Percentiles rank a stretch among this genome's conserved stretches.
These are phyloP conservation scores for Neofusicoccum cordaticola DNA, from an alignment of 2,329 filamentous ascomycete genomes.

Conservation along the genomic window DNA sequence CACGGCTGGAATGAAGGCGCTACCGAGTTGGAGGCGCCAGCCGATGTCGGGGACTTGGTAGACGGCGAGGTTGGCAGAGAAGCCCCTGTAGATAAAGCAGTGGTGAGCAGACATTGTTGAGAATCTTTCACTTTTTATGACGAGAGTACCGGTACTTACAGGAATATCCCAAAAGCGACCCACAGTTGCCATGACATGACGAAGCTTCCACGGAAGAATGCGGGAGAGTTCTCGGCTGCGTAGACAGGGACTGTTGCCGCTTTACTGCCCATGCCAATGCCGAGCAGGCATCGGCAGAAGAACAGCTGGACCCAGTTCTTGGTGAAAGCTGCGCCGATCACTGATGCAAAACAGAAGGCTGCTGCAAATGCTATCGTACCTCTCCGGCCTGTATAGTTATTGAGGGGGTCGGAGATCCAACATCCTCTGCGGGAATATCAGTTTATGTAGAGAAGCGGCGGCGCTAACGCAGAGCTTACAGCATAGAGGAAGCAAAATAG, in stretches of 20 bases:
- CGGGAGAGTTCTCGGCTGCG: slow-evolving; percentile 70
- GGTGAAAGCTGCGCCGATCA: slow-evolving; percentile 58
- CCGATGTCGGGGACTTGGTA: slow-evolving; percentile 25
- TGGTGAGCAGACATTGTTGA: not conserved
- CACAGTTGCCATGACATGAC: slow-evolving; percentile 78
- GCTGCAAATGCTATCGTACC: slow-evolving; percentile 76
- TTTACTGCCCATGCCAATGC: slow-evolving; percentile 77
- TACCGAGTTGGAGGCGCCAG: slow-evolving; percentile 29
- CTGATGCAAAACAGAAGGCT: slow-evolving; percentile 55
- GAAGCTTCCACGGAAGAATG: slow-evolving; percentile 67
- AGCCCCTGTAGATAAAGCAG: slow-evolving; percentile 24
- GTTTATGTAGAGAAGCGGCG: not conserved
- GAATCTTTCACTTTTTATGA: not conserved
- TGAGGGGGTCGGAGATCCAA: slow-evolving; percentile 72
- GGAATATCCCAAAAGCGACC: slow-evolving; percentile 13
- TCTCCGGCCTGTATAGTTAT: slow-evolving; percentile 65
- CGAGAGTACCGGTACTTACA: not conserved
- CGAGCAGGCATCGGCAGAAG: slow-evolving; percentile 67
- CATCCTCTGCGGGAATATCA: slow-evolving; percentile 47
- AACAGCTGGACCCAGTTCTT: slow-evolving; percentile 71
- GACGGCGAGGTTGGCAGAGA: slow-evolving; percentile 24
- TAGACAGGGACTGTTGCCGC: slow-evolving; percentile 74
- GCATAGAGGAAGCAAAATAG: slow-evolving; percentile 64
- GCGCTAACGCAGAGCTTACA: slow-evolving; percentile 31
- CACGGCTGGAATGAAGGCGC: slow-evolving; percentile 27